Base-by-base conservation (phyloP, 805 yeast species). In the Cyberlindnera euphorbiae region DNA sequence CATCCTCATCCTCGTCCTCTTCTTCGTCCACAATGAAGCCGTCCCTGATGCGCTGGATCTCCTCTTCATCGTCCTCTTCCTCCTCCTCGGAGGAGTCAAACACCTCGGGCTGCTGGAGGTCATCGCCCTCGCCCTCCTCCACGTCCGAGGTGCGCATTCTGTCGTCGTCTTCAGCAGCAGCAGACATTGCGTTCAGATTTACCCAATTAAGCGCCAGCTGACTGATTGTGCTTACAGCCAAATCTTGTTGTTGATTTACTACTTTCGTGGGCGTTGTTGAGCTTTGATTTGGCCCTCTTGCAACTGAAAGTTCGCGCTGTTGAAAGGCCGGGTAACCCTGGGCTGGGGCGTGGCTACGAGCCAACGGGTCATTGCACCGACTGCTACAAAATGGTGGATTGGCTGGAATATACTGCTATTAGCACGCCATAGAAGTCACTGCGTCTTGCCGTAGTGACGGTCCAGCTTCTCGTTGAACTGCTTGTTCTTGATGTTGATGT, bases 11-110 rank as follows among this genome's bases (percentile, higher is more conserved):
- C 22, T 19, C 22, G 22, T 74, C 84, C 15, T 79, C 94, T 40
- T 83, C 95, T 50, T 86, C 96, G 51, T 88, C 96, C 8, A 86
- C 97, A 52, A 90, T 89, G 60, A 90, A 88, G 0, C 96, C 97
- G 44, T 88, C 95, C 32, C 90, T 76, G 28, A 89, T 82, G 50
- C 75, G 75, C 46, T 81, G 73, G 31, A 83, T 77, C 53, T 89
- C 97, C 47, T 89, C 96, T 53, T 83, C 96, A 53, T 88, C 96
- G 30, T 81, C 89, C 21, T 85, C 95, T 7, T 84, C 95, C 27
- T 88, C 97, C 42, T 89, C 97, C 37, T 84, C 94, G 10, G 93
- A 82, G 8, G 94, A 83, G 49, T 84, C 93, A 42, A 72, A 71
- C 14, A 51, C 59, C 17, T 54, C 54, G 15, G 43, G 42, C 17